Percentiles rank a stretch among this genome's conserved stretches.
Evolutionary conservation across 805 yeast species (phyloP).

Genomic region (Danielozyma ontarioensis): DNA sequence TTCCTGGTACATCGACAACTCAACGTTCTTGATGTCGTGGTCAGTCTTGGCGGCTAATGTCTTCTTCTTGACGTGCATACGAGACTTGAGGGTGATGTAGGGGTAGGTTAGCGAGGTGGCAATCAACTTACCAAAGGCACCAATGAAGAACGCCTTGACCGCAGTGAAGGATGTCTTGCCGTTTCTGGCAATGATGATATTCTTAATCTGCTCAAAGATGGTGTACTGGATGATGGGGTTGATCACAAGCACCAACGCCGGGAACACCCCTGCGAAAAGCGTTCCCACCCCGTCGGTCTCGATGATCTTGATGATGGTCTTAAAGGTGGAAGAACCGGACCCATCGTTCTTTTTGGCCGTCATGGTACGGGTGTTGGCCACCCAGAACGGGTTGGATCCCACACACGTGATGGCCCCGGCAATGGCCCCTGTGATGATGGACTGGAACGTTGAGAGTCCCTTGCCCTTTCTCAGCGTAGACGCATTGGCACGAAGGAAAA

Average conservation of each 20-base stretch:
- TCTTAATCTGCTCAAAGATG: slow-evolving; percentile 80
- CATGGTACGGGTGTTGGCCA: slow-evolving; percentile 86
- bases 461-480: slow-evolving; percentile 17
- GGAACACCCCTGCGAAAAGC: slow-evolving; percentile 79
- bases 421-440: slow-evolving; percentile 72
- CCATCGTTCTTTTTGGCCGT: slow-evolving; percentile 38
- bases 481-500: slow-evolving; percentile 32
- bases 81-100: slow-evolving; percentile 80
- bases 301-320: slow-evolving; percentile 56
- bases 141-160: slow-evolving; percentile 74
- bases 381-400: slow-evolving; percentile 89
- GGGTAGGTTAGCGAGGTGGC: slow-evolving; percentile 93
- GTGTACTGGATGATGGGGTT: slow-evolving; percentile 94
- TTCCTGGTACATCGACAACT: slow-evolving; percentile 43
- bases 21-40: slow-evolving; percentile 12
- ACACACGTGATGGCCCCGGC: slow-evolving; percentile 85
- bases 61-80: slow-evolving; percentile 69
- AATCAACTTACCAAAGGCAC: slow-evolving; percentile 83
- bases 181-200: slow-evolving; percentile 50
- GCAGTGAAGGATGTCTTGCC: slow-evolving; percentile 54
- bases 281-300: slow-evolving; percentile 66
- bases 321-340: slow-evolving; percentile 39
- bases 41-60: slow-evolving; percentile 8
- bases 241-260: slow-evolving; percentile 78
- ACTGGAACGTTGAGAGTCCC: slow-evolving; percentile 57